These are phyloP conservation scores for Aphanomyces euteiches DNA, from an alignment of 352 stramenopile genomes.

Conservation along the genomic window DNA sequence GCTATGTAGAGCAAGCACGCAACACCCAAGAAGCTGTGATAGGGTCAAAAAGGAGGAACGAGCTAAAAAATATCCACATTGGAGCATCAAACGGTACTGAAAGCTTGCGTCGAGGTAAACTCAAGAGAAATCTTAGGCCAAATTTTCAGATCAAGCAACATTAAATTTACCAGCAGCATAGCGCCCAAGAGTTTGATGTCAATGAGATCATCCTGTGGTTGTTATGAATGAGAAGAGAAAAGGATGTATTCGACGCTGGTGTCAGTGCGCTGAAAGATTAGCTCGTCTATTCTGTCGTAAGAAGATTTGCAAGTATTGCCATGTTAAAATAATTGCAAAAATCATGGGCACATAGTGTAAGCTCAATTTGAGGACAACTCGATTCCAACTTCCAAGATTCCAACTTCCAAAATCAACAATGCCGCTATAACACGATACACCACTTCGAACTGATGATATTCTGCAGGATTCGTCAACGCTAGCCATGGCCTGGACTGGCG, in stretches of 20 bases:
- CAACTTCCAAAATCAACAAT: too few relatives aligned
- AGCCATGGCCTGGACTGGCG: too few relatives aligned
- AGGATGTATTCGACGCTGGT: neutral
- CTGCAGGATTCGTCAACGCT: too few relatives aligned
- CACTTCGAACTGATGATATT: too few relatives aligned
- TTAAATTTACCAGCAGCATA: neutral
- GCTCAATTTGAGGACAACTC: neutral
- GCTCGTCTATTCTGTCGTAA: neutral
- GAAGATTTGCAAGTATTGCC: neutral
- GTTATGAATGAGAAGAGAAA: neutral
- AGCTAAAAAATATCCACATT: neutral
- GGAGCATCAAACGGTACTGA: neutral
- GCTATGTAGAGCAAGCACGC: constrained; percentile 1
- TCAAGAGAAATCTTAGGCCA: neutral
- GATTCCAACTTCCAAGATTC: too few relatives aligned
- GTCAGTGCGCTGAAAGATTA: neutral
- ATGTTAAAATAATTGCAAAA: neutral
- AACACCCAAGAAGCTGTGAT: neutral
- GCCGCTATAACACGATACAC: too few relatives aligned
- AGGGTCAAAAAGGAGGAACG: neutral
- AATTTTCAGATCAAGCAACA: neutral
- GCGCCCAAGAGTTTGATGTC: neutral
- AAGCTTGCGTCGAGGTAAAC: neutral
- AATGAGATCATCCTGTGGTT: neutral
- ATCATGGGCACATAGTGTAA: neutral